Evolutionary conservation across 2,329 filamentous ascomycete species (phyloP).

Genomic region (Piedraia hortae): DNA sequence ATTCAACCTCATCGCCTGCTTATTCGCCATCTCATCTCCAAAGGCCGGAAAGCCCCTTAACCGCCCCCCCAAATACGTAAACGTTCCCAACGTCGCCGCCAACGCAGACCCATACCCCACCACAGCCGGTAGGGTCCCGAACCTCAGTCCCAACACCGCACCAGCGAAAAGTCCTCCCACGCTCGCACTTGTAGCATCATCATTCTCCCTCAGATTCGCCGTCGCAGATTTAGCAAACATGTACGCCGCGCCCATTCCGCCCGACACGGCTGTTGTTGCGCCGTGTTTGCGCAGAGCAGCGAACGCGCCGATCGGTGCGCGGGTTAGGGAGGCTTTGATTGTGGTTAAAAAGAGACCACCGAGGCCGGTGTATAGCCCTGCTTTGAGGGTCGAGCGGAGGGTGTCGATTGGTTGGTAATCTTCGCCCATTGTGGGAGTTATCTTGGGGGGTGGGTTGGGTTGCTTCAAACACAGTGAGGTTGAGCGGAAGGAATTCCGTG

Average conservation of each 20-base stretch:
- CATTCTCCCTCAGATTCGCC: constrained; percentile 63
- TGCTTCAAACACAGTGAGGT: too few species aligned
- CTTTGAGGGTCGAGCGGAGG: constrained; percentile 36
- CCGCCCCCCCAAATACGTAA: constrained; percentile 38
- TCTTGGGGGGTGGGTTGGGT: too few species aligned
- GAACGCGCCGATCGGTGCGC: constrained; percentile 53
- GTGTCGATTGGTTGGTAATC: constrained; percentile 49
- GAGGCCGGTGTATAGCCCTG: constrained; percentile 34
- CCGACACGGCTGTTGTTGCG: constrained; percentile 17
- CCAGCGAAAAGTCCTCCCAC: constrained; percentile 55
- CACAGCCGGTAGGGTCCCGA: constrained; percentile 37
- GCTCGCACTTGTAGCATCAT: constrained; percentile 49
- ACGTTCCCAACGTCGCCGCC: constrained; percentile 31
- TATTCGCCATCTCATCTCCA: constrained; percentile 50
- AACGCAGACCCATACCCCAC: constrained; percentile 37
- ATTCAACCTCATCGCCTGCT: constrained; percentile 45
- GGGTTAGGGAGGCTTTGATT: constrained; percentile 64
- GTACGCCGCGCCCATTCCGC: constrained; percentile 46
- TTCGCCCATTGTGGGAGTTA: constrained; percentile 17
- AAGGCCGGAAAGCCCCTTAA: constrained; percentile 33
- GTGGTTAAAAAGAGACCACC: constrained; percentile 47
- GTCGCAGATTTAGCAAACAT: constrained; percentile 48
- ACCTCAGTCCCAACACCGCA: constrained; percentile 39
- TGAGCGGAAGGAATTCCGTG: too few species aligned
- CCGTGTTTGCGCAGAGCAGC: constrained; percentile 59